Conservation (phyloP, 768 basidiomycete species). For the Dioszegia aurantiaca region DNA sequence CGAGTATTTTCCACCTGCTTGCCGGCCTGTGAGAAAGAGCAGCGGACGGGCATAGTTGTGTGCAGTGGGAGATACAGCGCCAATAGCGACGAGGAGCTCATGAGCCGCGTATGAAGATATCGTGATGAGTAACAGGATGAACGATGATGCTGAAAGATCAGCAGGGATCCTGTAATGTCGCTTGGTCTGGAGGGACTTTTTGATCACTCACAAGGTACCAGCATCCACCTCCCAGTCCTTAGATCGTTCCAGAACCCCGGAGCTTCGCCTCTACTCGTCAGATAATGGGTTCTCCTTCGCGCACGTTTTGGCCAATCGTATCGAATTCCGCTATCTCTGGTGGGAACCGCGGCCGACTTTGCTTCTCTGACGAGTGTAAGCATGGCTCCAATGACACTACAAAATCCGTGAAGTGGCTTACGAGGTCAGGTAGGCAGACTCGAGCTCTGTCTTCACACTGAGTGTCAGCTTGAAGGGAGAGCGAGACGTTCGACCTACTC, state of each 20-base stretch:
- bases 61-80: slow-evolving; percentile 40
- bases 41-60: slow-evolving; percentile 72
- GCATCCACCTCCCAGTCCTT: slow-evolving; percentile 64
- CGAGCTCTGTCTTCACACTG: too few relatives aligned
- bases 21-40: slow-evolving; percentile 59
- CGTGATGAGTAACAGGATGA: slow-evolving; percentile 38
- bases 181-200: neutral
- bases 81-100: slow-evolving; percentile 55
- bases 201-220: slow-evolving; percentile 68
- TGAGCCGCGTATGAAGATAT: slow-evolving; percentile 40
- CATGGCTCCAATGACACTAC: too few relatives aligned
- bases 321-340: too few relatives aligned
- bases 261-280: slow-evolving; percentile 34
- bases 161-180: neutral
- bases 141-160: slow-evolving; percentile 35
- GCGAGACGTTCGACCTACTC: too few relatives aligned
- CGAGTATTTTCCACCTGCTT: slow-evolving; percentile 55
- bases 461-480: too few relatives aligned
- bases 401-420: too few relatives aligned
- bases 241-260: slow-evolving; percentile 60
- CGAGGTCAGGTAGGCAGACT: too few relatives aligned
- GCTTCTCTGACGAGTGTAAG: too few relatives aligned
- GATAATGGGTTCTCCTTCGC: too few relatives aligned
- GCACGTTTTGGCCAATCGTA: too few relatives aligned
- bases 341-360: too few relatives aligned